phyloP scores from a whole-genome alignment of 352 stramenopile genomes.

The Globisporangium heterothallicum region DNA sequence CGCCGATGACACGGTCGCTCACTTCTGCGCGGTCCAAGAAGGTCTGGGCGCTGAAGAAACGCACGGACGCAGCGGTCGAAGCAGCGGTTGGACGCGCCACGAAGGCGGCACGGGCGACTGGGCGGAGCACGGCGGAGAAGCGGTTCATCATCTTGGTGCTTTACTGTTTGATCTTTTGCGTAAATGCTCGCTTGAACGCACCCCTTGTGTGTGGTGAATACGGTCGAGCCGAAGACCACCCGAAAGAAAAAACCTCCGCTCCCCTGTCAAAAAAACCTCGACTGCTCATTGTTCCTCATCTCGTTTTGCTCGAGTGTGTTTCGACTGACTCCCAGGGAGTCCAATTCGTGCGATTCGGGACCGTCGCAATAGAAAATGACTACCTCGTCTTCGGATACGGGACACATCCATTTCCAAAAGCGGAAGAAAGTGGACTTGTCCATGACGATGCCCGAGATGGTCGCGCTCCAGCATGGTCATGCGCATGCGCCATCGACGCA shows the following conservation, averaged over 20 bases:
- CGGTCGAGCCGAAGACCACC: not conserved
- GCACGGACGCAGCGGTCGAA: conserved; percentile 18
- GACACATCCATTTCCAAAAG: not conserved
- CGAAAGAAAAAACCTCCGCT: not conserved
- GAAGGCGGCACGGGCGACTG: conserved; percentile 42
- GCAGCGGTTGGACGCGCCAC: conserved; percentile 32
- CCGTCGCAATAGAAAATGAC: too few species aligned
- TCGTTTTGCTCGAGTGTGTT: not conserved
- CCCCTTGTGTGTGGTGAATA: conserved; percentile 1
- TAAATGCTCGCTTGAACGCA: conserved; percentile 6
- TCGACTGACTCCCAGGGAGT: not conserved
- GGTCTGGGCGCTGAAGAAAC: conserved; percentile 83
- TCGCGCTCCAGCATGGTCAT: conserved; percentile 6
- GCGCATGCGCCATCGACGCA: conserved; percentile 1
- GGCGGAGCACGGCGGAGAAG: conserved; percentile 66
- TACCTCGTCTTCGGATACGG: too few species aligned
- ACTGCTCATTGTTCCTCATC: not conserved
- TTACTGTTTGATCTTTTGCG: conserved; percentile 17
- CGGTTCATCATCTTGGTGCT: conserved; percentile 77
- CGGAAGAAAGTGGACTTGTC: not conserved
- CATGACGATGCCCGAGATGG: conserved; percentile 9
- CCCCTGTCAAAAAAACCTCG: conserved; percentile 2
- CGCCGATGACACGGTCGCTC: conserved; percentile 94
- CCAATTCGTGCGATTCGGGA: not conserved
- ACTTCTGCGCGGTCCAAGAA: conserved; percentile 92